Evolutionary conservation across 108 stramenopile species (phyloP).

Genomic region (Cyclotella baltica): DNA sequence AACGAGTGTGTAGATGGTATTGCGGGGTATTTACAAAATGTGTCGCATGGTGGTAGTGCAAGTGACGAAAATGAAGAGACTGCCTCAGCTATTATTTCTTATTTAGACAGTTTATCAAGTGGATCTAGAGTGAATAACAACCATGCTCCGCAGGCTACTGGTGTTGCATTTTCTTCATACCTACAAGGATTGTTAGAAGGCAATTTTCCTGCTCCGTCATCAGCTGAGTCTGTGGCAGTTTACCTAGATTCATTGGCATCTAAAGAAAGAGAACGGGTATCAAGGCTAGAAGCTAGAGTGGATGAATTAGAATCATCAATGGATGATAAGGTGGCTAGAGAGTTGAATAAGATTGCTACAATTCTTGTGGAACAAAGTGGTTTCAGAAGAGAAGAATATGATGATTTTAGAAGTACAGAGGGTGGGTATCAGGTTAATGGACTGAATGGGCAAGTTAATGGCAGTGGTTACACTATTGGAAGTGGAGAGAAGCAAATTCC

Average conservation of each 20-base stretch:
- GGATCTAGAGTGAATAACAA: not conserved
- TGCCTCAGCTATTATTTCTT: slow-evolving; percentile 30
- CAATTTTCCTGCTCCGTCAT: slow-evolving; percentile 35
- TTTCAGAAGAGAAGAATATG: not conserved
- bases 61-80: slow-evolving; percentile 27
- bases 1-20: slow-evolving; percentile 43
- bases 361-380: slow-evolving; percentile 8
- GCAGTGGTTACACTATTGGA: too few species aligned
- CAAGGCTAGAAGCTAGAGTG: slow-evolving; percentile 19
- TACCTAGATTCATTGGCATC: slow-evolving; percentile 35
- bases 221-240: slow-evolving; percentile 28
- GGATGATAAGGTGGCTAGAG: slow-evolving; percentile 18
- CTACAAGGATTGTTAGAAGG: slow-evolving; percentile 37
- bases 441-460: slow-evolving; percentile 1
- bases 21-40: slow-evolving; percentile 30
- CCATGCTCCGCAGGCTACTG: slow-evolving; percentile 6
- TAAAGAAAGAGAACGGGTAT: slow-evolving; percentile 10
- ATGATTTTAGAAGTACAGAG: not conserved
- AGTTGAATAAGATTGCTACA: slow-evolving; percentile 33
- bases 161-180: slow-evolving; percentile 44
- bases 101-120: slow-evolving; percentile 40
- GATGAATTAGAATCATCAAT: slow-evolving; percentile 29
- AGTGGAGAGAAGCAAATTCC: too few species aligned
- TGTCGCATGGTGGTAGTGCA: not conserved
- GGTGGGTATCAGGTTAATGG: not conserved